Evolutionary conservation across 768 basidiomycete species (phyloP), one percentile per base, ranked within the genome.

Genomic region (Podaxis sp.): DNA sequence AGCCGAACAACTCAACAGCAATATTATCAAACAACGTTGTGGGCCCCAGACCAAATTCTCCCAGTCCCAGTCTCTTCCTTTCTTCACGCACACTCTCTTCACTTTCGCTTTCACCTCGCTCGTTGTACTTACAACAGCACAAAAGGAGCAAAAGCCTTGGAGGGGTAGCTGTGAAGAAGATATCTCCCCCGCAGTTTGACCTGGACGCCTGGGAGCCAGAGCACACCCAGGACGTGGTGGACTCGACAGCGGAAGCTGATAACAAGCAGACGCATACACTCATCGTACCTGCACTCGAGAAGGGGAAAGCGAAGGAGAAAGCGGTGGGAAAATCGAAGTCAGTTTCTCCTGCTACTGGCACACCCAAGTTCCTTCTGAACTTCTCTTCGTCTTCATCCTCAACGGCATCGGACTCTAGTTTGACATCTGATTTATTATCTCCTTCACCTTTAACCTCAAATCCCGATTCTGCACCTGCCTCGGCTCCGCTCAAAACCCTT

Each of bases 61-160:
- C 60, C 17, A 61, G 52, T 22, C 60, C 44, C 28, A 53, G 22
- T 9, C 53, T 46, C 33, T 55, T 62, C 53, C 61, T 62, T 55
- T 46, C 61, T 17, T 62, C 61, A 9, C 61, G 53, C 33, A 59
- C 58, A 2, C 40, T 62, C 19, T 62, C 61, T 9, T 62, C 61
- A 5, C 52, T 62, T 48, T 62, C 61, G 3, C 61, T 62, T 24
- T 62, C 61, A 17, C 61, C 61, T 26, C 61, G 61, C 44, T 55
- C 53, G 26, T 36, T 55, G 39, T 42, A 30, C 11, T 8, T 42
- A 13, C 51, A 53, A 26, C 61, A 62, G 30, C 52, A 53, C 28
- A 46, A 39, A 4, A 46, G 53, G 42, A 62, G 44, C n/a, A 62
- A 55, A 39, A 55, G 61, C 33, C 61, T 62, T 24, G 61, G 61